Base-by-base conservation (phyloP, 495 filamentous ascomycete genomes). In the Lasiosphaeria hispida region DNA sequence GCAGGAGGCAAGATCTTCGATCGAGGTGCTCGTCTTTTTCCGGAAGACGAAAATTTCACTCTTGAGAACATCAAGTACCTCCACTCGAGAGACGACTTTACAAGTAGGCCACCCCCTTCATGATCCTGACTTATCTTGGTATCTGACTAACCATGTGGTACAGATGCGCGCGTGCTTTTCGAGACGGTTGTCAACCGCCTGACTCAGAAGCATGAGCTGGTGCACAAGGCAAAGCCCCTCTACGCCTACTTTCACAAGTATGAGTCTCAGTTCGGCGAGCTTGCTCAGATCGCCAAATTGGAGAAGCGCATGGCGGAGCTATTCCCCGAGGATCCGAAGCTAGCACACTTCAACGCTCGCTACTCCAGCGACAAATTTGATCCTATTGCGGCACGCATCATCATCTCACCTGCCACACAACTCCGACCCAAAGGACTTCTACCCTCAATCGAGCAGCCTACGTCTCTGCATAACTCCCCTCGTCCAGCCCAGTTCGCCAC, bases 1-100 rank as follows among this genome's bases (percentile, higher is more conserved):
- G 88, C 92, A 0, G 93, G 91, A 6, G 88, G 87, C 34, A 96
- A 90, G 72, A 97, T 98, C 53, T 97, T 96, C 67, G 95, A 98
- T 60, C 85, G 92, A 33, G 94, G 95, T 38, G 84, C 92, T 45
- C 93, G 89, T 63, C 78, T 98, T 1, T 97, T 96, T 68, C 91
- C 92, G 0, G 87, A 94, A 15, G 92, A 97, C 63, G 93, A 95
- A 66, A 77, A 84, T 49, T 97, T 96, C 72, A 87, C 92, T 7
- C 78, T 97, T 38, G 92, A 96, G 68, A 96, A 97, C 65, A 75
- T 97, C 66, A 97, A 96, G 74, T 92, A 96, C 75, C 79, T 97
- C 47, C 85, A 97, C 56, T 85, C 88, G 18, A 87, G 88, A 62
- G 93, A 95, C 58, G 94, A 98, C 71, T 85, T 90, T 48, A 96